Percentiles rank a stretch among this genome's conserved stretches.
These are phyloP conservation scores for Mayamaea pseudoterrestris DNA, from an alignment of 108 stramenopile genomes.

Conservation along the genomic window DNA sequence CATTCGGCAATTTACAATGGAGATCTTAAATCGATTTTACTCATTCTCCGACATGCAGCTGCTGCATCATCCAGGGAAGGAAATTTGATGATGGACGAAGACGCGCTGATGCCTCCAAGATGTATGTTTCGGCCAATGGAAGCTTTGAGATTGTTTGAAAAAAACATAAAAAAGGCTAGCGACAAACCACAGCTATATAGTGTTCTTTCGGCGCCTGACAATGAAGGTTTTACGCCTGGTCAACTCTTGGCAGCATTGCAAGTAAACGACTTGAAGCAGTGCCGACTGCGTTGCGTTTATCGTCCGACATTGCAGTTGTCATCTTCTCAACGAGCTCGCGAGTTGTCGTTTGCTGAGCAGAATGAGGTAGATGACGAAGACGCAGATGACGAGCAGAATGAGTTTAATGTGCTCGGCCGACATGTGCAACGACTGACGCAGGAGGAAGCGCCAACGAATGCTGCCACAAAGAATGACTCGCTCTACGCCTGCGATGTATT, in stretches of 20 bases:
- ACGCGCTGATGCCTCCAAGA: not conserved
- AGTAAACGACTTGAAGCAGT: conserved; percentile 22
- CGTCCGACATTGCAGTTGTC: too few species aligned
- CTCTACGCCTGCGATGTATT: conserved; percentile 55
- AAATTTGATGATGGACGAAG: not conserved
- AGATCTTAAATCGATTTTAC: conserved; percentile 32
- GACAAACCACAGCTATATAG: not conserved
- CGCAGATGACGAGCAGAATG: conserved; percentile 15
- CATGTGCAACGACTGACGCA: conserved; percentile 9
- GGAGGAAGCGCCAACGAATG: conserved; percentile 1
- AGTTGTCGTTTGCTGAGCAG: conserved; percentile 3
- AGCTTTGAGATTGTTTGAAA: conserved; percentile 1
- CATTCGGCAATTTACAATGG: conserved; percentile 43
- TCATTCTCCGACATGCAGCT: conserved; percentile 36
- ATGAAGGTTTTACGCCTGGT: conserved; percentile 52
- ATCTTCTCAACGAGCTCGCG: conserved; percentile 3
- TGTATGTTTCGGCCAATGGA: conserved; percentile 19
- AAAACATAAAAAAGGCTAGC: not conserved
- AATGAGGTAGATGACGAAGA: not conserved
- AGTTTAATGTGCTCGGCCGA: conserved; percentile 16
- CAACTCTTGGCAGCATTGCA: conserved; percentile 42
- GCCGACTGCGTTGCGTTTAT: too few species aligned
- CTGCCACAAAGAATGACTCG: not conserved
- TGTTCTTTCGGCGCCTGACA: conserved; percentile 16
- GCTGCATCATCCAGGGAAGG: not conserved